These are phyloP conservation scores for Endotrypanum monterogeii DNA, from an alignment of 208 protist genomes.

Conservation along the genomic window DNA sequence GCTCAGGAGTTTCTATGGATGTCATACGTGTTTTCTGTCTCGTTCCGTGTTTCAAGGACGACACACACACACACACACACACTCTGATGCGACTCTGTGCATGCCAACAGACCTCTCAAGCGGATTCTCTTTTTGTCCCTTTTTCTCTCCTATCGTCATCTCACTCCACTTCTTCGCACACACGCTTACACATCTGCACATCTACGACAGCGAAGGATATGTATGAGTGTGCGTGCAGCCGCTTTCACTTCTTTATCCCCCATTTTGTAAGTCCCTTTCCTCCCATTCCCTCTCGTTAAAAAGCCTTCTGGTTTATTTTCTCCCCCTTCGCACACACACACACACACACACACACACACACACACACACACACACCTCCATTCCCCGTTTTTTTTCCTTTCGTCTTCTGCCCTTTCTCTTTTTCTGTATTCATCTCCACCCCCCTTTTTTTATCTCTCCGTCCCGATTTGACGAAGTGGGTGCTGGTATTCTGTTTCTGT, in stretches of 20 bases:
- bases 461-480: neutral
- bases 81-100: neutral
- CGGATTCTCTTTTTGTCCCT: neutral
- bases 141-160: neutral
- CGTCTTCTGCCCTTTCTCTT: neutral
- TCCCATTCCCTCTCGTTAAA: neutral
- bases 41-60: neutral
- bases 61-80: conserved; percentile 4
- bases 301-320: neutral
- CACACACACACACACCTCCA: neutral
- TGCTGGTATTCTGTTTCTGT: neutral
- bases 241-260: conserved; percentile 3
- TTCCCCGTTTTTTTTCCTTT: neutral
- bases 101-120: neutral
- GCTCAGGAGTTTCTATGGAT: neutral
- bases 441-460: neutral
- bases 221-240: neutral
- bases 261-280: neutral
- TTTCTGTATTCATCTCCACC: neutral
- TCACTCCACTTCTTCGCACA: neutral
- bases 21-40: too few relatives aligned
- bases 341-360: neutral
- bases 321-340: neutral
- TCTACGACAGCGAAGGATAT: conserved; percentile 11
- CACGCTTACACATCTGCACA: neutral